These are phyloP conservation scores for Aureobasidium musti DNA, from an alignment of 2,329 filamentous ascomycete species.

Conservation along the genomic window DNA sequence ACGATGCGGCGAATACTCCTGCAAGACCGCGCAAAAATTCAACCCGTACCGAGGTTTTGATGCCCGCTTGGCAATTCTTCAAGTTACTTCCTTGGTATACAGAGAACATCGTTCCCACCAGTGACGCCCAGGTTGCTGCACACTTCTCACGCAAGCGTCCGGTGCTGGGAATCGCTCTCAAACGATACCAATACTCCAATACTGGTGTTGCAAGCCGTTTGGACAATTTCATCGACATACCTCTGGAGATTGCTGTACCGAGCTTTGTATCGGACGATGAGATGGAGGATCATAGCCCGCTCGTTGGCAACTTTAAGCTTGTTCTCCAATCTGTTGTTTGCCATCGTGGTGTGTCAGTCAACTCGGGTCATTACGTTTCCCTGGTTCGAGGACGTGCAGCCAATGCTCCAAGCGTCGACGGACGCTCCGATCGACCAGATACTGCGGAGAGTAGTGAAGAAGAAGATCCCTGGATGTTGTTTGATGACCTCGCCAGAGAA, in stretches of 20 bases:
- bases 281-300: conserved; percentile 63
- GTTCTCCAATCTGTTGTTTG: conserved; percentile 90
- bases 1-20: conserved; percentile 41
- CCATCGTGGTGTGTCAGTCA: conserved; percentile 80
- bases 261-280: conserved; percentile 86
- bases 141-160: conserved; percentile 82
- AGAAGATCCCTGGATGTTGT: conserved; percentile 81
- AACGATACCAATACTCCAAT: conserved; percentile 77
- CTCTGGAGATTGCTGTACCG: conserved; percentile 76
- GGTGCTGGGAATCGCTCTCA: conserved; percentile 88
- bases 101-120: conserved; percentile 58
- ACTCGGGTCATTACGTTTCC: conserved; percentile 89
- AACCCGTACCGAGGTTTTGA: conserved; percentile 76
- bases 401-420: conserved; percentile 44
- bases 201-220: conserved; percentile 69
- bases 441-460: conserved; percentile 56
- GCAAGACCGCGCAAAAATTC: conserved; percentile 33
- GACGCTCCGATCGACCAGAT: conserved; percentile 49
- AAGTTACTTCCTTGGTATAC: conserved; percentile 93
- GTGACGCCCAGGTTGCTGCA: conserved; percentile 79
- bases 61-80: conserved; percentile 98
- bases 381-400: conserved; percentile 71
- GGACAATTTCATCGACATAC: conserved; percentile 87
- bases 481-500: conserved; percentile 78
- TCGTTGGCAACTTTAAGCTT: conserved; percentile 90